Conservation (phyloP, 2,329 filamentous ascomycete species). For the Teratosphaeria viscida region DNA sequence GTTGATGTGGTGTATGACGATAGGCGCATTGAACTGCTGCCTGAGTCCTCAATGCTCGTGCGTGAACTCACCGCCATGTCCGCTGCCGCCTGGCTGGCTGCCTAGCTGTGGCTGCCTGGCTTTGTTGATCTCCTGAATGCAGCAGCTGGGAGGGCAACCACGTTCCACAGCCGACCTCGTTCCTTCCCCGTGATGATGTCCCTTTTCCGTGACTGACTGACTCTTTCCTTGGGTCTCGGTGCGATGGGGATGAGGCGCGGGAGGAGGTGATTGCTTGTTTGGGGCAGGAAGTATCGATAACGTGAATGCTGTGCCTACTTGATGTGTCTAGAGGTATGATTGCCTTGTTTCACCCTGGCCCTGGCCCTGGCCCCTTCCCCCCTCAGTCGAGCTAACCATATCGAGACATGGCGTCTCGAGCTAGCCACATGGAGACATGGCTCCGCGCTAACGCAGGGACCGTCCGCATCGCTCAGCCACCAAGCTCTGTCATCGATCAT, state of each 20-base stretch:
- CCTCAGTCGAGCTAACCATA: too few species aligned
- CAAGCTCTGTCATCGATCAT: background rate
- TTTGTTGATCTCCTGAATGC: background rate
- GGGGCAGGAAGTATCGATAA: too few species aligned
- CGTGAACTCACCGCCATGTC: slow-evolving; percentile 5
- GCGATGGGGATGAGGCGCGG: background rate
- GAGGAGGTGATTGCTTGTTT: too few species aligned
- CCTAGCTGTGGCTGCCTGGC: background rate
- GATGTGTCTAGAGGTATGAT: background rate
- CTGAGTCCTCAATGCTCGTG: background rate
- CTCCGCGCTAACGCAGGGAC: background rate
- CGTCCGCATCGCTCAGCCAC: too few species aligned
- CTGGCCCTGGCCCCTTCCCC: background rate
- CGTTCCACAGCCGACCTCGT: background rate
- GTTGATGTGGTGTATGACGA: background rate
- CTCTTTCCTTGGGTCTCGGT: background rate
- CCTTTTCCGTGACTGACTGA: background rate
- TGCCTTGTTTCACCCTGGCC: background rate
- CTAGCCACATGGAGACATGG: too few species aligned
- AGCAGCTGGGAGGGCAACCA: background rate
- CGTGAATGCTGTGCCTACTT: background rate
- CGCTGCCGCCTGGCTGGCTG: background rate
- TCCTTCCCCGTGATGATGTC: background rate
- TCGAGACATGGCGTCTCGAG: too few species aligned
- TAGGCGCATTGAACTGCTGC: slow-evolving; percentile 1